Evolutionary conservation across 768 basidiomycete species (phyloP).

Genomic region (Macrolepiota dolichaula): DNA sequence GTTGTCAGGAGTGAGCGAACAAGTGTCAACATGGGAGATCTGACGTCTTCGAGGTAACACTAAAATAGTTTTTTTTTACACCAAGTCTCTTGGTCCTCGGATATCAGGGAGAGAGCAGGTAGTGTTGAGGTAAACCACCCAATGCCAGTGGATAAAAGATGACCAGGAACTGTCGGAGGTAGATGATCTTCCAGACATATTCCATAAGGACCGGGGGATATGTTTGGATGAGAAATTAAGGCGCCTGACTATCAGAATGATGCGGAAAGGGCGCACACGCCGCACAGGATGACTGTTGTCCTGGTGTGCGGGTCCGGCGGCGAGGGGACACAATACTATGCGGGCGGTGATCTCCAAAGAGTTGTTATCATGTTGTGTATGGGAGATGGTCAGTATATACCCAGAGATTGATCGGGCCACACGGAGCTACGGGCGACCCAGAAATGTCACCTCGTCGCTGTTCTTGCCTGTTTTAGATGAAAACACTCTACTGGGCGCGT

Average conservation of each 20-base stretch:
- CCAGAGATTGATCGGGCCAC: too few relatives aligned
- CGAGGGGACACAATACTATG: too few relatives aligned
- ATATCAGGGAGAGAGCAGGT: neutral
- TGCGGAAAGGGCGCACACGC: neutral
- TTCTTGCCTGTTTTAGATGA: too few relatives aligned
- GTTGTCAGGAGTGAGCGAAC: neutral
- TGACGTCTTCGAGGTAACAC: neutral
- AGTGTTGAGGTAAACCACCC: neutral
- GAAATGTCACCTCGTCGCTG: too few relatives aligned
- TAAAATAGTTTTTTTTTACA: neutral
- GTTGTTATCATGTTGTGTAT: too few relatives aligned
- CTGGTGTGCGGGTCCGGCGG: neutral
- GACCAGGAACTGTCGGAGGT: neutral
- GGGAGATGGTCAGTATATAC: too few relatives aligned
- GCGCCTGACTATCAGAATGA: neutral
- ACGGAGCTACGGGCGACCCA: too few relatives aligned
- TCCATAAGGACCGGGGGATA: too few relatives aligned
- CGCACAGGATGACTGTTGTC: neutral
- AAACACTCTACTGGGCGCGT: too few relatives aligned
- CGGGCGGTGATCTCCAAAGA: too few relatives aligned
- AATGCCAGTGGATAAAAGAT: neutral
- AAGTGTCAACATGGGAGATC: neutral
- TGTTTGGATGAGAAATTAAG: neutral
- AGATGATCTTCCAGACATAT: neutral
- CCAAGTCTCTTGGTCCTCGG: slow-evolving; percentile 1